phyloP scores from a whole-genome alignment of 208 protist genomes.

The Angomonas ambiguus region DNA sequence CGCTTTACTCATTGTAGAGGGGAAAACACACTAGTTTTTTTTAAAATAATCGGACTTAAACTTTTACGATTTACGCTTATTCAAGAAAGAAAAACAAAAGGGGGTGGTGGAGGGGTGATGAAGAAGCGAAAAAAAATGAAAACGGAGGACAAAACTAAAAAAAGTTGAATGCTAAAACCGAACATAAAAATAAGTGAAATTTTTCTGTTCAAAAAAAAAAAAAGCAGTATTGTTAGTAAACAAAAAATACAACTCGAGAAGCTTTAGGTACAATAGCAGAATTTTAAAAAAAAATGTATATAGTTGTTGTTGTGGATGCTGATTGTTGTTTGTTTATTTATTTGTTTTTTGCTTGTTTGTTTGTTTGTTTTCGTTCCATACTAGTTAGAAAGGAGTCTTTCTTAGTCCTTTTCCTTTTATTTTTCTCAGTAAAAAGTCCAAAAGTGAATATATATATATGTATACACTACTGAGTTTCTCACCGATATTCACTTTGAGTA shows the following conservation, averaged over 20 bases:
- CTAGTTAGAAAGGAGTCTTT: background rate
- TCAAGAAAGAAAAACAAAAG: conserved; percentile 4
- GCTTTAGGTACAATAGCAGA: no score
- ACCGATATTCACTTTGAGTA: no score
- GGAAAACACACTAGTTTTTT: no score
- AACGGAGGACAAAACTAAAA: background rate
- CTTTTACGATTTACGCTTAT: background rate
- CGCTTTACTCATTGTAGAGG: conserved; percentile 80
- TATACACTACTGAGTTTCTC: background rate
- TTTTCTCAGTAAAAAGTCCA: background rate
- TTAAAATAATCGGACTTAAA: background rate
- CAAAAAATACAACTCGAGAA: no score
- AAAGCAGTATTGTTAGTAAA: no score
- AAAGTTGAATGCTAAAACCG: no score
- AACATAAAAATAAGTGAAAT: conserved; percentile 11
- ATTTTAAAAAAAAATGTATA: background rate
- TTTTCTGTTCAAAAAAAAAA: background rate
- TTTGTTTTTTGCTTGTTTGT: background rate
- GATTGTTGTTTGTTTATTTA: background rate
- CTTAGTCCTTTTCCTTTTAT: background rate
- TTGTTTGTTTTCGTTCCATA: background rate
- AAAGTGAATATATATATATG: background rate
- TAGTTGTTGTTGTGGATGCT: background rate
- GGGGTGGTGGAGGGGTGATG: conserved; percentile 9
- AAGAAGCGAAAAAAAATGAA: conserved; percentile 7